Evolutionary conservation across 306 rosid genomes (phyloP).

Genomic region (Pyrus bretschneideri): DNA sequence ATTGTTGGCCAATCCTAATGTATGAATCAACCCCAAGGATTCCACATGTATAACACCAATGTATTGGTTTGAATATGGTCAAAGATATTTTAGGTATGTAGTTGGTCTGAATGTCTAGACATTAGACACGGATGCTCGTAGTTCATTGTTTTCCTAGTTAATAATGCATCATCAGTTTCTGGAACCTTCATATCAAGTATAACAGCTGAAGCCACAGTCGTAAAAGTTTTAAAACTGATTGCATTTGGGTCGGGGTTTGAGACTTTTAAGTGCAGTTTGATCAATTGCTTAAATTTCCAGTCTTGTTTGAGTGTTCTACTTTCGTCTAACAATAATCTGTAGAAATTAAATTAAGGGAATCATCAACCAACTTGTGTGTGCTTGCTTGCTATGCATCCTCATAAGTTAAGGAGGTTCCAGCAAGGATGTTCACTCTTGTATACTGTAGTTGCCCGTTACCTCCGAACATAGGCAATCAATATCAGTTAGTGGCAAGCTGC

Average conservation of each 20-base stretch:
- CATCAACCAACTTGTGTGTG: background rate
- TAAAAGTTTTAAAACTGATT: background rate
- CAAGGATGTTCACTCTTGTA: background rate
- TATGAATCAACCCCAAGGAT: slow-evolving; percentile 38
- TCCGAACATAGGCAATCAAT: background rate
- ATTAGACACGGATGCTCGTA: background rate
- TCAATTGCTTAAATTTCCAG: background rate
- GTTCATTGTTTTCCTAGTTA: background rate
- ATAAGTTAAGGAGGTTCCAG: background rate
- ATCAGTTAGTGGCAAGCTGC: background rate
- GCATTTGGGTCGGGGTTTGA: background rate
- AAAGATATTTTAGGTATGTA: slow-evolving; percentile 36
- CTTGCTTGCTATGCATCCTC: background rate
- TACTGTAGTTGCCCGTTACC: background rate
- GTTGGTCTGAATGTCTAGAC: slow-evolving; percentile 7
- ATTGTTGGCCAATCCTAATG: slow-evolving; percentile 68
- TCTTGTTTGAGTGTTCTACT: background rate
- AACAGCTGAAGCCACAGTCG: background rate
- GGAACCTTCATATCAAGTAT: background rate
- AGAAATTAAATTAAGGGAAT: background rate
- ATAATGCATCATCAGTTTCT: background rate
- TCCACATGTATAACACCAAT: slow-evolving; percentile 33
- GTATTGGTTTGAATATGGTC: slow-evolving; percentile 34
- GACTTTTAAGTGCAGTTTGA: background rate
- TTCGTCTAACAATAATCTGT: background rate